Base-by-base conservation (phyloP, 345 rosid species). In the Linum usitatissimum region DNA sequence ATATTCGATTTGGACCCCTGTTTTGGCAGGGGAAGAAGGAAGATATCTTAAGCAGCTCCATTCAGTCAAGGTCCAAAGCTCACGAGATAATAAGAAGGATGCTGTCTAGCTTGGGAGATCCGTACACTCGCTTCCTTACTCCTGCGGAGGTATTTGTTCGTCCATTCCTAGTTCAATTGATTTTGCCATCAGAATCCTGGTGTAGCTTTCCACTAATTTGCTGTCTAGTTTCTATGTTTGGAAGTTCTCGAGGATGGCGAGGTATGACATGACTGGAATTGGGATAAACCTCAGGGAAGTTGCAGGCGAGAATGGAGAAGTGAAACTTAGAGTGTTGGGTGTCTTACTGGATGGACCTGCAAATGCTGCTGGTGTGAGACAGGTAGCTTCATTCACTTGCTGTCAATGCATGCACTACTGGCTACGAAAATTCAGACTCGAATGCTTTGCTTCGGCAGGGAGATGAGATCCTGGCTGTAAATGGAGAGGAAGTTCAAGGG, bases 191-290 rank as follows among this genome's bases (percentile, higher is more conserved):
- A 18, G 42, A 13, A 40, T 3, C 56, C 28, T 61, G 40, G 53
- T 18, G 18, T 28, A 40, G 62, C 62, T 21, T 64, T 68, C 66
- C 28, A 45, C 80, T 78, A 64, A 64, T 67, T 30, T 62, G 53
- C 18, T 68, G 63, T 78, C 78, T 74, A 78, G 72, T 79, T 64
- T 61, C 64, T 74, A 23, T 53, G 53, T 64, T 71, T 70, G 69
- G 70, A 84, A 91, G 98, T 91, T 91, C 71, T 81, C 98, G 69
- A 92, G 82, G 89, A 88, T 92, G 96, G 95, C 87, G 10, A 83
- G 93, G 76, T 92, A 88, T 77, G 96, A 92, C 74, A 82, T 92
- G 68, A 80, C 83, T 31, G 98, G 98, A 69, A 79, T 92, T 68
- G 98, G 98, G 62, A 73, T 92, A 61, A 89, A 92, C 87, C 83